Conservation (phyloP, 1,139 yeast genomes). For the Meyerozyma elateridarum region DNA sequence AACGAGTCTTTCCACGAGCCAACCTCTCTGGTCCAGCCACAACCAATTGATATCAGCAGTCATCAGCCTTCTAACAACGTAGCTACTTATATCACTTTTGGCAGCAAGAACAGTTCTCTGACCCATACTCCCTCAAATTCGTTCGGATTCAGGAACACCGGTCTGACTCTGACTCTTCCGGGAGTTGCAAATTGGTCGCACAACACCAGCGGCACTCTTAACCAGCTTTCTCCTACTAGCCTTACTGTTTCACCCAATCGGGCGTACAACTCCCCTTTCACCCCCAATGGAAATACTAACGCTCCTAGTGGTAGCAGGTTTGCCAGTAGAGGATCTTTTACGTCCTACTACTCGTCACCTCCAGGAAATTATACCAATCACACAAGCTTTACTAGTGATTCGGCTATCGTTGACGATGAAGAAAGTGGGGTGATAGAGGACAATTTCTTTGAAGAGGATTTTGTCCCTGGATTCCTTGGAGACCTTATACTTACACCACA, state of each 20-base stretch:
- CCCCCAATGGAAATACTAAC: not conserved
- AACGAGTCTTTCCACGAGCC: not conserved
- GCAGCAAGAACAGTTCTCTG: not conserved
- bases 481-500: conserved; percentile 73
- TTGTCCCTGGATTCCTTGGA: conserved; percentile 69
- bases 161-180: not conserved
- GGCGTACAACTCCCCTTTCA: not conserved
- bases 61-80: not conserved
- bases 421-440: conserved; percentile 15
- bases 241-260: conserved; percentile 1
- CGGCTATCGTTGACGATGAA: conserved; percentile 18
- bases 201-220: not conserved
- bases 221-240: conserved; percentile 2
- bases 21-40: conserved; percentile 1
- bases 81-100: not conserved
- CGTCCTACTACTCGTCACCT: conserved; percentile 9
- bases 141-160: not conserved
- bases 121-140: not conserved
- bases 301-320: too few species aligned
- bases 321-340: conserved; percentile 1
- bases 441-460: conserved; percentile 57
- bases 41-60: conserved; percentile 3
- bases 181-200: conserved; percentile 4
- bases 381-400: conserved; percentile 5
- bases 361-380: conserved; percentile 5